phyloP scores from a whole-genome alignment of 208 protist species.

The Leishmania amazonensis region DNA sequence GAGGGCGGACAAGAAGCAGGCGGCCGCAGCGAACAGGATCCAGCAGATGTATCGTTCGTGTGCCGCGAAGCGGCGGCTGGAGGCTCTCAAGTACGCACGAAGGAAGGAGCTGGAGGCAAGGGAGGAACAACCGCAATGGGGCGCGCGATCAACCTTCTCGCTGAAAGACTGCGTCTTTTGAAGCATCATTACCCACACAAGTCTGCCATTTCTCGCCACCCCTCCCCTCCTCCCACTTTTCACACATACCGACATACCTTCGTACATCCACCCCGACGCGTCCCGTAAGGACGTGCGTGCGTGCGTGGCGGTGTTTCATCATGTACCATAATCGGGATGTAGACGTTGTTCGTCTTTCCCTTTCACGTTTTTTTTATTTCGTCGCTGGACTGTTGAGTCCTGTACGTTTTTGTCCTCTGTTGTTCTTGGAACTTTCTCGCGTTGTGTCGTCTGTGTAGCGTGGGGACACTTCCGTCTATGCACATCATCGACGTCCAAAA shows the following conservation, averaged over 20 bases:
- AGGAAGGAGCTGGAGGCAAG: background rate
- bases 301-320: background rate
- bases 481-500: background rate
- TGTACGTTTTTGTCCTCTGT: background rate
- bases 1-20: background rate
- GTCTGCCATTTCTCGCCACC: background rate
- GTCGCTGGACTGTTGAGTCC: background rate
- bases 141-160: slow-evolving; percentile 6
- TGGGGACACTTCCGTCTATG: background rate
- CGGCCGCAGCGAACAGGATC: slow-evolving; percentile 22
- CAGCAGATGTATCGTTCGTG: slow-evolving; percentile 29
- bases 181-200: background rate
- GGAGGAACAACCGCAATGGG: background rate
- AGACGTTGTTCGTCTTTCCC: background rate
- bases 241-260: background rate
- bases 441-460: background rate
- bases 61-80: slow-evolving; percentile 21
- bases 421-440: background rate
- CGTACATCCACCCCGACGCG: background rate
- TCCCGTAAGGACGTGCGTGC: background rate
- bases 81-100: slow-evolving; percentile 24
- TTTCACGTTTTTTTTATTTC: background rate
- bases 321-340: background rate
- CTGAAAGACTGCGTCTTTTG: slow-evolving; percentile 34
- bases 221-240: background rate